These are phyloP conservation scores for Trapa bicornis DNA, from an alignment of 345 rosid genomes.

Conservation along the genomic window DNA sequence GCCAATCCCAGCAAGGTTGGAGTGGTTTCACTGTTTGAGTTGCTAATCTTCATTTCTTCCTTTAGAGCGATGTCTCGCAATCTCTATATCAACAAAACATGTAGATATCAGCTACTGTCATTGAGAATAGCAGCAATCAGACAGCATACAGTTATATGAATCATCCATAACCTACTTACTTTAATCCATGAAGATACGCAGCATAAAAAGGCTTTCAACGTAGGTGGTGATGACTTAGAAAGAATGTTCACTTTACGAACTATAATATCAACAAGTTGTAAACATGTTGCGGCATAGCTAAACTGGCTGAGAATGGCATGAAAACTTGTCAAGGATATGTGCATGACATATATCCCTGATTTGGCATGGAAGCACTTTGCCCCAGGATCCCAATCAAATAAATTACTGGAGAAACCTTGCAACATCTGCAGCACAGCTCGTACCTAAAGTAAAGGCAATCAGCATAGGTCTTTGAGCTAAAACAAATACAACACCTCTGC, in stretches of 20 bases:
- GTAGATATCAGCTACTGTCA: not conserved
- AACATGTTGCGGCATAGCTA: slow-evolving; percentile 59
- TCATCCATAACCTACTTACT: slow-evolving; percentile 26
- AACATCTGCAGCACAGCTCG: slow-evolving; percentile 51
- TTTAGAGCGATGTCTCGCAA: slow-evolving; percentile 69
- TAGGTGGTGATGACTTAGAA: slow-evolving; percentile 36
- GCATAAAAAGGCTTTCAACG: slow-evolving; percentile 61
- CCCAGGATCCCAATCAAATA: slow-evolving; percentile 49
- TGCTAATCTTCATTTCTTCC: slow-evolving; percentile 55
- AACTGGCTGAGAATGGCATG: slow-evolving; percentile 46
- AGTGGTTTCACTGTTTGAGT: slow-evolving; percentile 26
- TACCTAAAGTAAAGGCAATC: slow-evolving; percentile 23
- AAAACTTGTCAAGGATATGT: slow-evolving; percentile 60
- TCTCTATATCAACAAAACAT: slow-evolving; percentile 30
- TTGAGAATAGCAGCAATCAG: not conserved
- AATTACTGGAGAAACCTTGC: slow-evolving; percentile 64
- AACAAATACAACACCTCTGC: not conserved
- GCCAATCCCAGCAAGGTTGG: slow-evolving; percentile 83
- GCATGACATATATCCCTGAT: slow-evolving; percentile 47
- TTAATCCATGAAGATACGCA: slow-evolving; percentile 59
- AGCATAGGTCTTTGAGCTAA: not conserved
- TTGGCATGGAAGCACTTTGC: slow-evolving; percentile 27
- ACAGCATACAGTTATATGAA: not conserved
- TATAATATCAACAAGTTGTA: slow-evolving; percentile 47
- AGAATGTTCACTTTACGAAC: slow-evolving; percentile 24